Conservation (phyloP, 805 yeast species). For the Zygosaccharomyces rouxii region DNA sequence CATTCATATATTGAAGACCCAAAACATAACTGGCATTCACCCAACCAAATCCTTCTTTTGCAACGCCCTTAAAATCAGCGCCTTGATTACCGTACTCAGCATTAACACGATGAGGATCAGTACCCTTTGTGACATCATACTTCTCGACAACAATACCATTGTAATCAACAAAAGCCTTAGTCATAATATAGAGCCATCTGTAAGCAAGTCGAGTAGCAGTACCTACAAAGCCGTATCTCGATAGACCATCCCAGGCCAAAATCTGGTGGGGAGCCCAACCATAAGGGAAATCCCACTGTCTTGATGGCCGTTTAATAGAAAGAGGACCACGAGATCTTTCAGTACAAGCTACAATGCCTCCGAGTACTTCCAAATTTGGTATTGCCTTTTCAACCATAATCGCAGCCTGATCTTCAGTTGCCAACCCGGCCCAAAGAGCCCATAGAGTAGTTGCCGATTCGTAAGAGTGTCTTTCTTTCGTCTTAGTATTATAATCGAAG, state of each 20-base stretch:
- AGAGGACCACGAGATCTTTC: constrained; percentile 66
- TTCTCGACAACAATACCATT: constrained; percentile 95
- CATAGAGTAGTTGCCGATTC: constrained; percentile 89
- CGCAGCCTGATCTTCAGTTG: constrained; percentile 65
- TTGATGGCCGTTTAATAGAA: constrained; percentile 65
- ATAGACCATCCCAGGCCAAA: constrained; percentile 83
- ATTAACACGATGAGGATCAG: constrained; percentile 84
- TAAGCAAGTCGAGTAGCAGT: constrained; percentile 69
- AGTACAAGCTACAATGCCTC: constrained; percentile 88
- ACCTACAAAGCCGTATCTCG: constrained; percentile 61
- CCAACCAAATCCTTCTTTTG: constrained; percentile 98
- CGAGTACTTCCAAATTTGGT: constrained; percentile 71
- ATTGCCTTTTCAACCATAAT: constrained; percentile 53
- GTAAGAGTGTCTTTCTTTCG: constrained; percentile 52
- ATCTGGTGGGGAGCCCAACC: constrained; percentile 99
- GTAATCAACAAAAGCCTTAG: constrained; percentile 83
- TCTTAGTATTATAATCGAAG: constrained; percentile 75
- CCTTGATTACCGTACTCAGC: constrained; percentile 99
- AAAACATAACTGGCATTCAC: constrained; percentile 81
- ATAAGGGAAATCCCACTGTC: constrained; percentile 98
- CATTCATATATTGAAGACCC: constrained; percentile 64
- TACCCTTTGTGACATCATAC: constrained; percentile 79
- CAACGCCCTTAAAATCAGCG: constrained; percentile 83
- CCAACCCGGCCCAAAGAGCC: constrained; percentile 82
- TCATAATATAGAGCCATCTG: constrained; percentile 87